These are phyloP conservation scores for Aspergillus sp. DNA, from an alignment of 2,329 filamentous ascomycete genomes.

Conservation along the genomic window DNA sequence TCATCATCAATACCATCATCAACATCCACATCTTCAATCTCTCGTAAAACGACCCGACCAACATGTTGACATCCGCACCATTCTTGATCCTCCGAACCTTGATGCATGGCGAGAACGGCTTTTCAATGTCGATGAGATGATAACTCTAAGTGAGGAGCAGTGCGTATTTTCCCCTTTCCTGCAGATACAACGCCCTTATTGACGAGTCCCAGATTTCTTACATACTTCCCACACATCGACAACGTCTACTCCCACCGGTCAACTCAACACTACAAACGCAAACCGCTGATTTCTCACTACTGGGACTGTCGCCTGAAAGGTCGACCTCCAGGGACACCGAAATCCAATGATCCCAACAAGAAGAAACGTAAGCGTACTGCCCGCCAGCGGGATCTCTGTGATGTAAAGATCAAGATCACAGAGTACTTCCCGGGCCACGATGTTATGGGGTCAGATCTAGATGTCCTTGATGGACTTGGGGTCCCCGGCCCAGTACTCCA, in stretches of 20 bases:
- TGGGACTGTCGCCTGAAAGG: slow-evolving; percentile 84
- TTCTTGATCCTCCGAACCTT: slow-evolving; percentile 68
- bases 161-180: slow-evolving; percentile 43
- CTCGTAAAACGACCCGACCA: background rate
- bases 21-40: slow-evolving; percentile 1
- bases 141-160: slow-evolving; percentile 73
- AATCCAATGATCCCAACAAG: slow-evolving; percentile 76
- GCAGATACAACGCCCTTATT: background rate
- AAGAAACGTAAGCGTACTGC: slow-evolving; percentile 77
- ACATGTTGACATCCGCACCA: slow-evolving; percentile 35
- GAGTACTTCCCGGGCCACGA: slow-evolving; percentile 66
- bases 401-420: slow-evolving; percentile 84
- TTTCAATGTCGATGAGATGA: slow-evolving; percentile 73
- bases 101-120: slow-evolving; percentile 69
- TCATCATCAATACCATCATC: slow-evolving; percentile 12
- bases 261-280: slow-evolving; percentile 77
- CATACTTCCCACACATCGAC: slow-evolving; percentile 80
- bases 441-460: slow-evolving; percentile 28
- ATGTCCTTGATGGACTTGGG: slow-evolving; percentile 28
- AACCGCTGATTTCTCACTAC: slow-evolving; percentile 80
- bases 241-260: slow-evolving; percentile 84
- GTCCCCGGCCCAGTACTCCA: slow-evolving; percentile 10
- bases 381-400: slow-evolving; percentile 76
- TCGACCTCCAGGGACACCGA: slow-evolving; percentile 74
- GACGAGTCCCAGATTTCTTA: slow-evolving; percentile 64